Conservation (phyloP, 169 alveolate genomes). For the Cryptosporidium sp. region DNA sequence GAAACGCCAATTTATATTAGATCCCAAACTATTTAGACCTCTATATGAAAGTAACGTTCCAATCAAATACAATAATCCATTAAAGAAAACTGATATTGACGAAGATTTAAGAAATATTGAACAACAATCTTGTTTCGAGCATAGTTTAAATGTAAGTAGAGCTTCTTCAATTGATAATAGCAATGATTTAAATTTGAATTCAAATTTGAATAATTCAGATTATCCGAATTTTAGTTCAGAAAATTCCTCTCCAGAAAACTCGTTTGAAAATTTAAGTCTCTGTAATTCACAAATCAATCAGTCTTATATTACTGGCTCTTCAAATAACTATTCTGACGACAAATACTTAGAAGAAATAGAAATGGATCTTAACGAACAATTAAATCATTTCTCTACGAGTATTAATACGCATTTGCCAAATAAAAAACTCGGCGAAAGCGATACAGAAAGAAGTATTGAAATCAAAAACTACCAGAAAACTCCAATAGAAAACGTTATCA, state of each 20-base stretch:
- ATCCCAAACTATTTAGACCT: slow-evolving; percentile 7
- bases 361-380: slow-evolving; percentile 32
- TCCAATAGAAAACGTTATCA: slow-evolving; percentile 18
- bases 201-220: neutral
- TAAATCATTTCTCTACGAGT: neutral
- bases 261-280: neutral
- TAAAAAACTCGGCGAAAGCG: neutral
- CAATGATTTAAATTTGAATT: neutral
- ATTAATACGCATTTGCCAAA: neutral
- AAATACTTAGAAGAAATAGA: slow-evolving; percentile 42
- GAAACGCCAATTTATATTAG: neutral
- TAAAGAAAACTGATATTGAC: neutral
- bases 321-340: neutral
- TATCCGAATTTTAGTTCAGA: neutral
- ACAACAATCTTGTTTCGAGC: neutral
- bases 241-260: neutral
- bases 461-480: neutral
- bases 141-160: neutral
- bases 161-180: neutral
- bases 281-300: neutral
- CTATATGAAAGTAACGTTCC: slow-evolving; percentile 4
- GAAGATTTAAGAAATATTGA: neutral
- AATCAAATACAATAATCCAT: neutral
- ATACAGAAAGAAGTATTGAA: neutral
- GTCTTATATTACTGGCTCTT: neutral